A percentile compares a stretch with the other conserved stretches of the same genome.
Conservation (phyloP, 192 early-diverging fungal genomes). For the Gamsiella multidivaricata region DNA sequence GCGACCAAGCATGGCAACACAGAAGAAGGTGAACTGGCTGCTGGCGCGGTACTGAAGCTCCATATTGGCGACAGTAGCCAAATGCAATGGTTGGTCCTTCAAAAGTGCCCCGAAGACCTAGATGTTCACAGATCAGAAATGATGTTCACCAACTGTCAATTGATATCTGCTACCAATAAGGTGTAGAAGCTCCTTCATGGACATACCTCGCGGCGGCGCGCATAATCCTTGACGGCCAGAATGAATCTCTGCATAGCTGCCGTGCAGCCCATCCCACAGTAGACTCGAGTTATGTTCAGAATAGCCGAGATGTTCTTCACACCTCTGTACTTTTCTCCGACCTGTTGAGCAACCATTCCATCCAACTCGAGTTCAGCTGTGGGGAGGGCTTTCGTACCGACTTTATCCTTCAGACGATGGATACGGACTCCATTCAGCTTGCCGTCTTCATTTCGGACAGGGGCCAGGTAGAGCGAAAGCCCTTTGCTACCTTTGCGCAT, state of each 20-base stretch:
- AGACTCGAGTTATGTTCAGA: conserved; percentile 78
- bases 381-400: conserved; percentile 74
- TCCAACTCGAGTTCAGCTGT: conserved; percentile 78
- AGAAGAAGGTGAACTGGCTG: conserved; percentile 67
- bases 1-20: conserved; percentile 65
- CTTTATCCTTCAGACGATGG: conserved; percentile 75
- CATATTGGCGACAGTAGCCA: conserved; percentile 66
- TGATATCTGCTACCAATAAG: conserved; percentile 47
- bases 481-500: conserved; percentile 65
- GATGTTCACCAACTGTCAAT: not conserved
- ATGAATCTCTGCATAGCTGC: conserved; percentile 63
- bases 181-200: not conserved
- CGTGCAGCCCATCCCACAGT: conserved; percentile 63
- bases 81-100: conserved; percentile 69
- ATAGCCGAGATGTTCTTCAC: conserved; percentile 73
- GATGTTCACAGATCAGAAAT: too few relatives aligned
- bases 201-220: conserved; percentile 47
- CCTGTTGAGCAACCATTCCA: conserved; percentile 59
- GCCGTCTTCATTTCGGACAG: conserved; percentile 63
- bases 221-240: conserved; percentile 68
- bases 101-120: conserved; percentile 66
- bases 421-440: conserved; percentile 71
- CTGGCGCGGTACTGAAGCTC: conserved; percentile 64
- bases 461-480: conserved; percentile 69
- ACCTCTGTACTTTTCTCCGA: conserved; percentile 66